Base-by-base conservation (phyloP, 371 early-diverging fungal genomes). In the Mucor circinelloides region DNA sequence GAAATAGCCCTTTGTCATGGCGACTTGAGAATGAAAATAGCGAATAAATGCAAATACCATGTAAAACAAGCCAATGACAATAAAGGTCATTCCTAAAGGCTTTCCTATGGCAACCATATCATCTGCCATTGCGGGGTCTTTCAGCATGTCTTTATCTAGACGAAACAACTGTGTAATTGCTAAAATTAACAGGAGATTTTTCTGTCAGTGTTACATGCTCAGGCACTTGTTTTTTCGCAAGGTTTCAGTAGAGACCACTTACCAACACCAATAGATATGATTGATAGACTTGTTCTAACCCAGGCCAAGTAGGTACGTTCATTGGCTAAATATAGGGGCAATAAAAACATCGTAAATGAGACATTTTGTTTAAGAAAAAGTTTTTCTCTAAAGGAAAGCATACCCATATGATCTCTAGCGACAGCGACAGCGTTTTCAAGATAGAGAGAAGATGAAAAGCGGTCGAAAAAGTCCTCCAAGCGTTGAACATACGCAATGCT, bases 241-340 rank as follows among this genome's bases (percentile, higher is more conserved):
- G 23, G 28, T 10, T 34, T 15, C 27, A 30, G 19, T 46, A 13
- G 9, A 3, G 25, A 1, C 25, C 21, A 32, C 68, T 78, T 77
- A 82, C 83, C 86, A 62, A 93, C 87, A 28, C 94, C 94, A 7
- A 92, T 87, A 5, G 92, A 91, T 42, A 92, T 89, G 42, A 88
- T 76, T 0, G 93, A 88, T 32, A 93, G 66, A 30, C 91, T 91
- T 2, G 94, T 89, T 44, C 93, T 83, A 50, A 93, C 70, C 92
- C 92, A 93, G 3, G 93, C 91, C 1, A 93, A 79, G 60, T 83
- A 93, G 10, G 94, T 93, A 42, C 94, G 84, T 67, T 93, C 94
- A 68, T 93, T 93, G 40, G 94, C 91, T 87, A 75, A 50, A 56
- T 13, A 25, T 31, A 48, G 28, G 25, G 13, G 40, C 5, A 40